phyloP scores from a whole-genome alignment of 129 eudicot species.

The Lonicera japonica region DNA sequence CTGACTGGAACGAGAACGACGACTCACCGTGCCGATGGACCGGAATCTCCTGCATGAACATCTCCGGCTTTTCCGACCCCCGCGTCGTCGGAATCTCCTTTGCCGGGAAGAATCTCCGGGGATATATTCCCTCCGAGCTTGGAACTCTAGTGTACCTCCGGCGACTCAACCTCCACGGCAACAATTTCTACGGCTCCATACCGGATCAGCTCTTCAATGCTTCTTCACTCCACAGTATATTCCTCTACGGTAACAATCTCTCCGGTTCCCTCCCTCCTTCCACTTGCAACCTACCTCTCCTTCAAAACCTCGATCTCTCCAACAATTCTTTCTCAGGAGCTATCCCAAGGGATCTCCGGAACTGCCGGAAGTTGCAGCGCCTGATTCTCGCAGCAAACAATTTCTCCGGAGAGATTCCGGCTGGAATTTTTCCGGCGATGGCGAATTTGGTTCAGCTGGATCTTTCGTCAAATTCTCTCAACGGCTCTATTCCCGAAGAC shows the following conservation, averaged over 20 bases:
- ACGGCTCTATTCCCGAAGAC: conserved; percentile 69
- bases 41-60: conserved; percentile 73
- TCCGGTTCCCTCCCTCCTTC: conserved; percentile 64
- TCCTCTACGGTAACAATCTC: conserved; percentile 66
- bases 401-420: conserved; percentile 64
- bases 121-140: conserved; percentile 86
- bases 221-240: conserved; percentile 73
- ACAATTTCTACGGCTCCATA: conserved; percentile 62
- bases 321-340: conserved; percentile 53
- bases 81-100: conserved; percentile 74
- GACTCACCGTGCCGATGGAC: conserved; percentile 72
- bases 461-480: conserved; percentile 50
- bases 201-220: conserved; percentile 90
- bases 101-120: conserved; percentile 65
- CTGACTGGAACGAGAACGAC: conserved; percentile 80
- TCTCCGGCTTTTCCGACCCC: conserved; percentile 39
- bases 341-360: conserved; percentile 38
- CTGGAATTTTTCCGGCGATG: conserved; percentile 59
- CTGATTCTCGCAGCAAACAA: conserved; percentile 53
- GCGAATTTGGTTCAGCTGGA: conserved; percentile 71
- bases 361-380: conserved; percentile 69
- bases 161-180: conserved; percentile 73
- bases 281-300: conserved; percentile 50
- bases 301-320: conserved; percentile 78
- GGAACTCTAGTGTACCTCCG: conserved; percentile 66